phyloP scores from a whole-genome alignment of 2,329 filamentous ascomycete species.

The Aspergillus caelatus region DNA sequence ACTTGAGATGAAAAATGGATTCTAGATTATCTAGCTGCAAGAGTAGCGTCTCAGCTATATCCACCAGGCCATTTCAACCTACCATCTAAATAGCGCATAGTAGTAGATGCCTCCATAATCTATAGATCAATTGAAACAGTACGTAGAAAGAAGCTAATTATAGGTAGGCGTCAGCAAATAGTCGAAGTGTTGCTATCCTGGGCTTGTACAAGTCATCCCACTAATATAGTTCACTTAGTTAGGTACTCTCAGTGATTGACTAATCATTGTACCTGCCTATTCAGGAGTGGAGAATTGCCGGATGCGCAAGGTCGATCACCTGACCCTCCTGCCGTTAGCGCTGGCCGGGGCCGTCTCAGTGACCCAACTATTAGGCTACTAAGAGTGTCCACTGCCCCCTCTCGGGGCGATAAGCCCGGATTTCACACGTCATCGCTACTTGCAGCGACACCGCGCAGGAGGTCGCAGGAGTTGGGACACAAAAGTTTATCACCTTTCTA shows the following conservation, averaged over 20 bases:
- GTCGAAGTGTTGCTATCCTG: too few species aligned
- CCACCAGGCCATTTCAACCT: neutral
- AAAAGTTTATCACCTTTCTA: neutral
- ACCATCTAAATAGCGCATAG: too few species aligned
- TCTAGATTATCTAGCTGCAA: neutral
- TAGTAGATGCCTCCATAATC: neutral
- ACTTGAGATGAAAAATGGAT: too few species aligned
- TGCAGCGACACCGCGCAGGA: neutral
- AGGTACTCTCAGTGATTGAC: neutral
- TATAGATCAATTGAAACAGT: neutral
- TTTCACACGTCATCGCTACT: conserved; percentile 22
- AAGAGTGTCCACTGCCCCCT: conserved; percentile 8
- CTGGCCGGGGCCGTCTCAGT: neutral
- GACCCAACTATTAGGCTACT: conserved; percentile 2
- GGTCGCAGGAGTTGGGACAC: neutral
- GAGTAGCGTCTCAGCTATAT: neutral
- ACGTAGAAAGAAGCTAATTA: neutral
- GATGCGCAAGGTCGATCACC: conserved; percentile 6
- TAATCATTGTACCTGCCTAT: neutral
- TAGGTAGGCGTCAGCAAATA: neutral
- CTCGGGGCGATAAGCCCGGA: conserved; percentile 8
- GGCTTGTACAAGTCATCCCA: too few species aligned
- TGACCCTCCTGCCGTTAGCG: conserved; percentile 5
- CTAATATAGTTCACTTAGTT: too few species aligned
- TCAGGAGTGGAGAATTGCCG: conserved; percentile 1